A percentile compares a stretch with the other conserved stretches of the same genome.
Evolutionary conservation across 768 basidiomycete genomes (phyloP).

Genomic region (Tulasnella calospora): DNA sequence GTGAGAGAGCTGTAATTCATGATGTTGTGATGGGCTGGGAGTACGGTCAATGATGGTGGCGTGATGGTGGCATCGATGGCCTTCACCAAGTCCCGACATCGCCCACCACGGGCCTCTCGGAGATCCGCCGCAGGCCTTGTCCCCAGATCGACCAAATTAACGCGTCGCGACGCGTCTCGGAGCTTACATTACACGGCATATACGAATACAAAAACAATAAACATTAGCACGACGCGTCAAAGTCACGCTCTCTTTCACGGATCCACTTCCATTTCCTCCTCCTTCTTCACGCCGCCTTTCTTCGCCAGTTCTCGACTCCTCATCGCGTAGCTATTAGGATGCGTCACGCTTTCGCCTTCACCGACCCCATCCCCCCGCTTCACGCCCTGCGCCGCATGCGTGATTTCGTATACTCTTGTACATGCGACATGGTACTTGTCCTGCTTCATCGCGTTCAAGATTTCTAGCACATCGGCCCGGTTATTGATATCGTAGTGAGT

Average conservation of each 20-base stretch:
- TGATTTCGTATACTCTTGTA: constrained; percentile 93
- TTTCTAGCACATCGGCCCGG: constrained; percentile 69
- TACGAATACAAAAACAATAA: not conserved
- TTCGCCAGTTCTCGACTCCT: constrained; percentile 29
- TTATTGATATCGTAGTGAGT: constrained; percentile 33
- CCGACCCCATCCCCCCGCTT: constrained; percentile 88
- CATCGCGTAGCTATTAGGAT: constrained; percentile 71
- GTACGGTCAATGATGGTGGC: too few species aligned
- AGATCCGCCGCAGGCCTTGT: not conserved
- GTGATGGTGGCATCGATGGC: constrained; percentile 3
- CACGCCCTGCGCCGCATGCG: constrained; percentile 61
- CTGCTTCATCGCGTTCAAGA: constrained; percentile 70
- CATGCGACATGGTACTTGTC: constrained; percentile 93
- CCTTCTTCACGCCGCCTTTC: constrained; percentile 15
- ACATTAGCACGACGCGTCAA: not conserved
- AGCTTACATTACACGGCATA: not conserved
- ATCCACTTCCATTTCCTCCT: constrained; percentile 19
- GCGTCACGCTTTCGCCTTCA: constrained; percentile 78
- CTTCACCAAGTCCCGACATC: not conserved
- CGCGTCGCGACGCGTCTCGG: not conserved
- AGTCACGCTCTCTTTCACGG: not conserved
- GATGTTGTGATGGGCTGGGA: too few species aligned
- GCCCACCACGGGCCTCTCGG: not conserved
- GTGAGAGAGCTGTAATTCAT: too few species aligned
- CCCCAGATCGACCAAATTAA: not conserved